Evolutionary conservation across 139 green algal genomes (phyloP).

Genomic region (Raphidocelis subcapitata): DNA sequence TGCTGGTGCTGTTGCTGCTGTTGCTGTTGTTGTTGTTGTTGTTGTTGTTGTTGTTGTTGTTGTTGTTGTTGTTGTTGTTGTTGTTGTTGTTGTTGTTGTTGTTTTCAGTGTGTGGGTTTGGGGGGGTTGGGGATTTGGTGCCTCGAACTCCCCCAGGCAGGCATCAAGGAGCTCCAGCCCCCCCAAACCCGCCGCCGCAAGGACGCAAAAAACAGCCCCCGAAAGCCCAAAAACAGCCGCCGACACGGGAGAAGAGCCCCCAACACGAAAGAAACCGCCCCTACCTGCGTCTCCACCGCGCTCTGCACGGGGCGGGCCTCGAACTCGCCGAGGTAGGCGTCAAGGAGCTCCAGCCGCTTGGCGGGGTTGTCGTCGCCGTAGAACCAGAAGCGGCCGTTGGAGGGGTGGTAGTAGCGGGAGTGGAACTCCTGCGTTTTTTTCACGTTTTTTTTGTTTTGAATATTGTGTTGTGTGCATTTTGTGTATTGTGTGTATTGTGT

Average conservation of each 20-base stretch:
- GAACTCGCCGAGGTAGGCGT: conserved; percentile 80
- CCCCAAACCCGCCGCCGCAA: too few relatives aligned
- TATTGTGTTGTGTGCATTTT: too few relatives aligned
- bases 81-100: conserved; percentile 4
- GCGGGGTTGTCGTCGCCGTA: conserved; percentile 93
- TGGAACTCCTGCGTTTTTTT: conserved; percentile 80
- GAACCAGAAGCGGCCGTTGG: conserved; percentile 97
- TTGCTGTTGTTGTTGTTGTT: conserved; percentile 2
- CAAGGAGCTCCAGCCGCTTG: conserved; percentile 83
- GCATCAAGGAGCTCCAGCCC: too few relatives aligned
- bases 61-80: conserved; percentile 3
- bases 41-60: conserved; percentile 3
- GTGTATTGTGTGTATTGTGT: too few relatives aligned
- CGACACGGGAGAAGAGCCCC: too few relatives aligned
- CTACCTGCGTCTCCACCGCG: conserved; percentile 68
- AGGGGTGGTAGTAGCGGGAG: conserved; percentile 94
- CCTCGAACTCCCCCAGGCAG: too few relatives aligned
- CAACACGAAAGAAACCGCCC: too few relatives aligned
- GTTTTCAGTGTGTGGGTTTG: neutral
- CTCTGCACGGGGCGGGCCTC: conserved; percentile 73
- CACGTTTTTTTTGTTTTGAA: too few relatives aligned
- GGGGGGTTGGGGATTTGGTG: too few relatives aligned
- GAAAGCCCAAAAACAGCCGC: too few relatives aligned
- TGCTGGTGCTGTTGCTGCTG: neutral
- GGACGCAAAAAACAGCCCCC: too few relatives aligned